phyloP scores from a whole-genome alignment of 352 stramenopile species.

The Phytopythium sindhum region DNA sequence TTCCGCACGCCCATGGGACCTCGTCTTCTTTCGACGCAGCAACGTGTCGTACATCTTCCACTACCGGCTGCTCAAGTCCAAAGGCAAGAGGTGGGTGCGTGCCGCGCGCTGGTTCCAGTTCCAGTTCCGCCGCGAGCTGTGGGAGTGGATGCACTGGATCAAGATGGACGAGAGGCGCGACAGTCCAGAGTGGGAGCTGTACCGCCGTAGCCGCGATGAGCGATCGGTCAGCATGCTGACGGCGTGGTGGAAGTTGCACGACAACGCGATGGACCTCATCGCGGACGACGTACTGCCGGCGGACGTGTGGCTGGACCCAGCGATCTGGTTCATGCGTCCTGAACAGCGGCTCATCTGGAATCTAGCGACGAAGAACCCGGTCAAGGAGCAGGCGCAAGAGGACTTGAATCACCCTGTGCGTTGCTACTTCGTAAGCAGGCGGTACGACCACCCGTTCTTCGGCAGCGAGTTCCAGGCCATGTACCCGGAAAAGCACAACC shows the following conservation, averaged over 20 bases:
- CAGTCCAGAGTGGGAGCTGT: not conserved
- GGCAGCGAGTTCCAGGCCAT: not conserved
- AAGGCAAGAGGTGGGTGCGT: not conserved
- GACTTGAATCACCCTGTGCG: not conserved
- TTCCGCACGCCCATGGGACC: not conserved
- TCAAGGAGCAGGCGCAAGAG: conserved; percentile 1
- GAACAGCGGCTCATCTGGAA: not conserved
- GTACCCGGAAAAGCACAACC: conserved; percentile 2
- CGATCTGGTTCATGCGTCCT: not conserved
- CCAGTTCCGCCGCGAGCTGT: conserved; percentile 1
- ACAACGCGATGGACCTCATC: not conserved
- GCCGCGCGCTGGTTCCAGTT: not conserved
- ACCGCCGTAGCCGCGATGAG: not conserved
- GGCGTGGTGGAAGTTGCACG: not conserved
- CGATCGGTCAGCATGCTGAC: not conserved
- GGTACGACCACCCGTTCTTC: not conserved
- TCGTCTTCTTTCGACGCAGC: not conserved
- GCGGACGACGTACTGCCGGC: not conserved
- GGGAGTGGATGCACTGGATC: conserved; percentile 6
- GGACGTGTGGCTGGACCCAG: not conserved
- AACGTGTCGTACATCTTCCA: conserved; percentile 3
- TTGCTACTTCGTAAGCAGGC: not conserved
- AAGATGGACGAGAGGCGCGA: not conserved
- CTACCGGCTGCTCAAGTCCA: not conserved
- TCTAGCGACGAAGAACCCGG: not conserved